These are phyloP conservation scores for Termitomyces sp. DNA, from an alignment of 768 basidiomycete species.

Conservation along the genomic window DNA sequence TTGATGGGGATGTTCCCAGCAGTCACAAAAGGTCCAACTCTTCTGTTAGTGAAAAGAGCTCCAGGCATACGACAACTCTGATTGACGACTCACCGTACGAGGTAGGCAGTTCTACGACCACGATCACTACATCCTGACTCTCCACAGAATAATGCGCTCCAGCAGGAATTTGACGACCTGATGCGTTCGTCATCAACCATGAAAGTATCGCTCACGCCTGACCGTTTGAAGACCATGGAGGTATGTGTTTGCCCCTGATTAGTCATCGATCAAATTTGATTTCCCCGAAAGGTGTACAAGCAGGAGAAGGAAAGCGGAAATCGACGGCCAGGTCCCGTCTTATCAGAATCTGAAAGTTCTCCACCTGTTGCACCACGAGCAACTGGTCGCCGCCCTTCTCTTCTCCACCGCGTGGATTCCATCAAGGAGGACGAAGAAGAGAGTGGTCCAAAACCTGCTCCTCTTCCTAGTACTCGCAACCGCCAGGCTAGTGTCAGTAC, in stretches of 20 bases:
- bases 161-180: constrained; percentile 90
- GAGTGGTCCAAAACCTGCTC: constrained; percentile 28
- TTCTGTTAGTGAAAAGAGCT: constrained; percentile 45
- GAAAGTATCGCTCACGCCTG: constrained; percentile 95
- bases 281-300: constrained; percentile 59
- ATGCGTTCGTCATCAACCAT: constrained; percentile 89
- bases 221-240: constrained; percentile 91
- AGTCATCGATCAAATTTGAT: constrained; percentile 24
- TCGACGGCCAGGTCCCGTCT: constrained; percentile 37
- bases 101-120: constrained; percentile 24
- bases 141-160: constrained; percentile 51
- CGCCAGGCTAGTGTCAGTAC: constrained; percentile 48
- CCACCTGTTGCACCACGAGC: constrained; percentile 29
- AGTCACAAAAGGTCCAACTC: constrained; percentile 59
- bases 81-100: constrained; percentile 33
- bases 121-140: constrained; percentile 13
- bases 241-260: constrained; percentile 48
- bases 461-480: constrained; percentile 28
- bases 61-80: constrained; percentile 32
- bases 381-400: constrained; percentile 39
- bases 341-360: constrained; percentile 33
- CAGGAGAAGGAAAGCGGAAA: constrained; percentile 60
- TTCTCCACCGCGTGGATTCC: constrained; percentile 55
- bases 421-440: constrained; percentile 70
- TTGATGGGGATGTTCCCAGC: constrained; percentile 39